Evolutionary conservation across 2,329 filamentous ascomycete species (phyloP), one percentile per base, ranked within the genome.

Genomic region (Paraconiothyrium sp.): DNA sequence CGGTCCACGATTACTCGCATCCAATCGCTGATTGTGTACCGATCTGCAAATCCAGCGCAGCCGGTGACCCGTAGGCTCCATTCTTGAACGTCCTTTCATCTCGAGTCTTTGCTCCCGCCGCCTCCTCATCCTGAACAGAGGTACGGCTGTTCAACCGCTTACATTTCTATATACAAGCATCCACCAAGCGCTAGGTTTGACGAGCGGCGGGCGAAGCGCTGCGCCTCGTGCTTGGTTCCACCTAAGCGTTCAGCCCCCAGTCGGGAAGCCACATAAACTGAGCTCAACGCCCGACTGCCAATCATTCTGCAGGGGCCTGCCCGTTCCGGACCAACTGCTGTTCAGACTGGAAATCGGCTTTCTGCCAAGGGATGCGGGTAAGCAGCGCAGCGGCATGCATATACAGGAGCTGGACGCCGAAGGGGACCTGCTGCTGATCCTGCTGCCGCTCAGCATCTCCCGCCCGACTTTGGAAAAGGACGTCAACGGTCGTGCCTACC

Each of bases 301-400:
- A 47, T 48, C 43, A 8, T 24, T 48, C 8, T 27, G 43, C 54
- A 56, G 43, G 54, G 54, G 43, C 48, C 7, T 39, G 54, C 54
- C 54, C 54, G 43, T 47, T 56, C 39, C 54, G 54, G 54, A 37
- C 43, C 27, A 24, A 48, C 37, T 22, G 30, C 4, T n/a, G 10
- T 39, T 37, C 37, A 37, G n/a, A 56, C 37, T 16, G 54, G 52
- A 56, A 47, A 34, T 55, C 52, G 54, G 54, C 43, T 10, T 47
- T 24, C n/a, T n/a, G 54, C 54, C 43, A 47, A 47, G 39, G 24
- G n/a, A 32, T 7, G 32, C 54, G 43, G 41, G 54, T 56, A 47
- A 56, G 54, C 54, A 8, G 43, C 24, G 10, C 16, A 24, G 30
- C 54, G 41, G 20, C 16, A 32, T 24, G 41, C 54, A 56, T 56